Evolutionary conservation across 2,329 filamentous ascomycete genomes (phyloP), one percentile per base, ranked within the genome.

Genomic region (Monilinia fructigena): DNA sequence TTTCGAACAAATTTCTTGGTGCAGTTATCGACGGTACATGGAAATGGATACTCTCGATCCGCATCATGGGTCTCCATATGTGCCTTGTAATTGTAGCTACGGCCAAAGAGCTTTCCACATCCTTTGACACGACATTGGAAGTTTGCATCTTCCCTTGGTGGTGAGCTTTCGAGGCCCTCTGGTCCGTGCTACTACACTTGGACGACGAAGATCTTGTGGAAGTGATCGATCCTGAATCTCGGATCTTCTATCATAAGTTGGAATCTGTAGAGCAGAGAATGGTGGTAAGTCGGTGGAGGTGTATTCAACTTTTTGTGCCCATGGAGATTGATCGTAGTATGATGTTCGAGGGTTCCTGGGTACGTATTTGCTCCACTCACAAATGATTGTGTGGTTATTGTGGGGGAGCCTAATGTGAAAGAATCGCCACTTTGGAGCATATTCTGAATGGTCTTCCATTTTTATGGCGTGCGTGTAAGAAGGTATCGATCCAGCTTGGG

Each of bases 21-120:
- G 78, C 93, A 97, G 63, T 83, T 84, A 2, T 82, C 77, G 40
- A 86, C 79, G 1, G 80, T 80, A 77, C 93, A 96, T 1, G 83
- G 82, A 73, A 92, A 89, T 0, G 88, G 87, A 73, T 90, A 91
- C 72, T 86, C 85, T 66, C 89, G 83, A 67, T 85, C 83, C 18
- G 91, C 87, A 74, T 95, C 87, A 75, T 97, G 93, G 0, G 88
- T 93, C 74, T 93, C 89, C 83, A 93, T 84, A 76, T 96, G 93
- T 40, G 92, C 90, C 74, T 91, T 93, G 79, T 89, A 92, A 78
- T 96, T 96, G 80, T 94, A 96, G 73, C 86, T 89, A 69, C 93
- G 83, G 70, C 91, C 91, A 76, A 96, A 96, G 20, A 89, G 84
- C 76, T 89, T 91, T 8, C 89, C 88, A 74, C 93, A 97, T 2